Evolutionary conservation across 495 filamentous ascomycete genomes (phyloP).

Genomic region (Neurospora terricola): DNA sequence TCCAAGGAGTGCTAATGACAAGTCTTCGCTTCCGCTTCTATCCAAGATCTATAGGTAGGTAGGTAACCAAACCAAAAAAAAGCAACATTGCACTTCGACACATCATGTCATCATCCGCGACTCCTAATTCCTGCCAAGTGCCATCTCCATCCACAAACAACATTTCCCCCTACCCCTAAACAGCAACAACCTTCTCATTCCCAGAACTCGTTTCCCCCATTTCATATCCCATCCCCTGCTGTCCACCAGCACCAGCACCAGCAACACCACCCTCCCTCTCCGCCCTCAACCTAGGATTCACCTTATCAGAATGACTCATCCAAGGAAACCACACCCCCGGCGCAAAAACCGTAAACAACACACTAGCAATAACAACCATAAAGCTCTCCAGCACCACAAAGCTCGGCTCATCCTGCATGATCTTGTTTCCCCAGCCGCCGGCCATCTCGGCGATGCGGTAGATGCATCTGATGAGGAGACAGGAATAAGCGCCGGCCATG

Average conservation of each 20-base stretch:
- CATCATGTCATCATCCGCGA: too few relatives aligned
- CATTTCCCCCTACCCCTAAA: too few relatives aligned
- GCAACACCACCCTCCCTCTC: neutral
- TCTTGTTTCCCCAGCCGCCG: constrained; percentile 54
- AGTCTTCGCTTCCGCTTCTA: too few relatives aligned
- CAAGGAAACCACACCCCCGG: constrained; percentile 33
- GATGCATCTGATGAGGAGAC: constrained; percentile 56
- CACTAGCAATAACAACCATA: constrained; percentile 30
- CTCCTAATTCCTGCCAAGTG: too few relatives aligned
- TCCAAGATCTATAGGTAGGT: too few relatives aligned
- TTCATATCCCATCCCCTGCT: neutral
- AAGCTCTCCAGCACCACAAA: constrained; percentile 53
- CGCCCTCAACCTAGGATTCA: neutral
- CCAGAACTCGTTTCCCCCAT: neutral
- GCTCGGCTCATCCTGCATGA: constrained; percentile 56
- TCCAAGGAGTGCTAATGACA: too few relatives aligned
- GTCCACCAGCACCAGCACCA: too few relatives aligned
- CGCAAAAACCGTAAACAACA: constrained; percentile 25
- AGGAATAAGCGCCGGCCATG: constrained; percentile 45
- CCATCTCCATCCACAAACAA: too few relatives aligned
- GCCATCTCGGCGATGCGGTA: constrained; percentile 62
- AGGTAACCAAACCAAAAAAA: too few relatives aligned
- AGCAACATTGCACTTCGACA: too few relatives aligned
- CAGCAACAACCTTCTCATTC: neutral
- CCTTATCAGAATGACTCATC: constrained; percentile 17